Evolutionary conservation across 306 rosid species (phyloP), one percentile per base, ranked within the genome.

Genomic region (Acacia confusa): DNA sequence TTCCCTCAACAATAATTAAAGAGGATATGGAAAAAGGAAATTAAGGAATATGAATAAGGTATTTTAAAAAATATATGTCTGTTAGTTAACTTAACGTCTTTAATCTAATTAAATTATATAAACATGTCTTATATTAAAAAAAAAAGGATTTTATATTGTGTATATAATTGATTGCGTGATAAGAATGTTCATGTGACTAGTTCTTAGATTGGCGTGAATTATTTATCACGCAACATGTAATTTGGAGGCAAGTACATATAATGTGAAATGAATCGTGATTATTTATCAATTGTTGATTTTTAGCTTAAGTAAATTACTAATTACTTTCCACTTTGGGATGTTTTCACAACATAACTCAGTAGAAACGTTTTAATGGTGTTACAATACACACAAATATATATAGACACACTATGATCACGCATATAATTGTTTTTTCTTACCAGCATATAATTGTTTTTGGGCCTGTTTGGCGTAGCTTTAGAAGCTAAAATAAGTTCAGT

Each of bases 161-260:
- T 41, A 65, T 44, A 34, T 17, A 17, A 1, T 34, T 38, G 53
- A 71, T 43, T 17, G 50, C 58, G 43, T 66, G 85, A 58, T 38
- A 34, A 48, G 58, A 74, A 82, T 74, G 79, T 85, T 65, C 28
- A 58, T 41, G 40, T 44, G 11, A 70, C 64, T 38, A 76, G 66
- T 78, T 78, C 58, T 13, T 75, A 82, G 53, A 76, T 82, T 77
- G 72, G 79, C 25, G 34, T 72, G n/a, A 79, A 79, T 38, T n/a
- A 68, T 74, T 10, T 2, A 19, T 53, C 25, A 75, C 34, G 48
- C 74, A 38, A 45, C 47, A 72, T 64, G 71, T 72, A 72, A n/a
- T 41, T 73, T 58, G 44, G 24, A 61, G 44, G 41, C 44, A 76
- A 55, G 12, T 55, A 9, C 68, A 52, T 55, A 9, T 74, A 52